Conservation (phyloP, 1,284 basidiomycete species). For the Trametes hirsuta region DNA sequence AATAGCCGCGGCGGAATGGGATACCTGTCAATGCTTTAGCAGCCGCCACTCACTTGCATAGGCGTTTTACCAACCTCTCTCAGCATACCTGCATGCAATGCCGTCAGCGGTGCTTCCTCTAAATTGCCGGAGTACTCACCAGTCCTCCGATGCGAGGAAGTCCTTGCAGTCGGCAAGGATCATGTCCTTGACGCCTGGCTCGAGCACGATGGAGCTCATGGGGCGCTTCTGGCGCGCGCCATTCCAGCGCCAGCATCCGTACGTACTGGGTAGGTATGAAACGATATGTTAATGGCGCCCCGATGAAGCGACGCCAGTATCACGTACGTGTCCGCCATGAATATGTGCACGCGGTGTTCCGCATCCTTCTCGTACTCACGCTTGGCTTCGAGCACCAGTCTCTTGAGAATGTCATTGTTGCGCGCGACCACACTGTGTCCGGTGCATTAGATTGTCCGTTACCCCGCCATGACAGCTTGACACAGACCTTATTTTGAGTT, state of each 20-base stretch:
- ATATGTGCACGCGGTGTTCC: conserved; percentile 85
- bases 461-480: conserved; percentile 25
- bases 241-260: conserved; percentile 82
- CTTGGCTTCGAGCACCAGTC: conserved; percentile 81
- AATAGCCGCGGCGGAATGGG: conserved; percentile 83
- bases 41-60: conserved; percentile 24
- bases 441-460: conserved; percentile 5
- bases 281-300: conserved; percentile 8
- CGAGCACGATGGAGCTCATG: conserved; percentile 85
- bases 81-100: conserved; percentile 67
- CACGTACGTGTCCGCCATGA: conserved; percentile 82
- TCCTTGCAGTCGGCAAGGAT: conserved; percentile 83
- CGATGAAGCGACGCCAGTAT: conserved; percentile 12
- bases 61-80: conserved; percentile 60
- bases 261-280: conserved; percentile 47
- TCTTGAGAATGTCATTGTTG: conserved; percentile 83
- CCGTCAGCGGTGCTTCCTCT: conserved; percentile 8
- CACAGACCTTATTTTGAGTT: conserved; percentile 76
- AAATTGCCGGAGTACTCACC: conserved; percentile 49
- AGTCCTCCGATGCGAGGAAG: conserved; percentile 81
- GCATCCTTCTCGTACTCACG: conserved; percentile 86
- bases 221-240: conserved; percentile 84
- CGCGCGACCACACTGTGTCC: conserved; percentile 74
- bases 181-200: conserved; percentile 87
- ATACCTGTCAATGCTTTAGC: conserved; percentile 55